A percentile compares a stretch with the other conserved stretches of the same genome.
Evolutionary conservation across 2,329 filamentous ascomycete species (phyloP).

Genomic region (Diaporthe citri): DNA sequence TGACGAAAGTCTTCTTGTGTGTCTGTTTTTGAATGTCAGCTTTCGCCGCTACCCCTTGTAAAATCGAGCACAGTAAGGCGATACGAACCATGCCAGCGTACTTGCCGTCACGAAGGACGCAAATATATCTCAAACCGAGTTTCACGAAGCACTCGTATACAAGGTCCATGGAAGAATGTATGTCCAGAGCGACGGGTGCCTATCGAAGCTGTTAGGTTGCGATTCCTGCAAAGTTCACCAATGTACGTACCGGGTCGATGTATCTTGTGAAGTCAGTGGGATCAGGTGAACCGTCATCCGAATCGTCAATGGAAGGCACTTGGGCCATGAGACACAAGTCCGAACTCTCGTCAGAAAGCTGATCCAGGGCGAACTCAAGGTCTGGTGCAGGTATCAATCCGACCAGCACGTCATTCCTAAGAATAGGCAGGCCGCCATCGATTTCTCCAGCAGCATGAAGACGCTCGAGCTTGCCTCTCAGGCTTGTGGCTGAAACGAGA

Average conservation of each 20-base stretch:
- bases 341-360: slow-evolving; percentile 79
- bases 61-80: slow-evolving; percentile 2
- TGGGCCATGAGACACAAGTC: slow-evolving; percentile 86
- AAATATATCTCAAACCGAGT: slow-evolving; percentile 91
- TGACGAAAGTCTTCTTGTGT: slow-evolving; percentile 97
- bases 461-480: slow-evolving; percentile 84
- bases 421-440: slow-evolving; percentile 90
- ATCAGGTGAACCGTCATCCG: slow-evolving; percentile 69
- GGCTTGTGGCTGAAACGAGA: slow-evolving; percentile 79
- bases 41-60: not conserved
- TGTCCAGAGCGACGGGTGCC: slow-evolving; percentile 89
- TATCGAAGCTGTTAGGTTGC: slow-evolving; percentile 46
- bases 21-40: slow-evolving; percentile 61
- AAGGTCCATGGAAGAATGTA: slow-evolving; percentile 90
- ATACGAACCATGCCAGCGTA: slow-evolving; percentile 86
- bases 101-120: slow-evolving; percentile 84
- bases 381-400: slow-evolving; percentile 95
- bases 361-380: slow-evolving; percentile 91
- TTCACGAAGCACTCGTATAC: slow-evolving; percentile 98
- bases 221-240: not conserved
- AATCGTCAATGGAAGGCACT: slow-evolving; percentile 72
- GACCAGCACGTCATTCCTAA: slow-evolving; percentile 83
- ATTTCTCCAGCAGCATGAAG: slow-evolving; percentile 89
- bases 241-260: slow-evolving; percentile 82
- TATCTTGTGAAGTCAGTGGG: slow-evolving; percentile 90